phyloP scores from a whole-genome alignment of 495 filamentous ascomycete genomes.

The Aspergillus nanangensis region DNA sequence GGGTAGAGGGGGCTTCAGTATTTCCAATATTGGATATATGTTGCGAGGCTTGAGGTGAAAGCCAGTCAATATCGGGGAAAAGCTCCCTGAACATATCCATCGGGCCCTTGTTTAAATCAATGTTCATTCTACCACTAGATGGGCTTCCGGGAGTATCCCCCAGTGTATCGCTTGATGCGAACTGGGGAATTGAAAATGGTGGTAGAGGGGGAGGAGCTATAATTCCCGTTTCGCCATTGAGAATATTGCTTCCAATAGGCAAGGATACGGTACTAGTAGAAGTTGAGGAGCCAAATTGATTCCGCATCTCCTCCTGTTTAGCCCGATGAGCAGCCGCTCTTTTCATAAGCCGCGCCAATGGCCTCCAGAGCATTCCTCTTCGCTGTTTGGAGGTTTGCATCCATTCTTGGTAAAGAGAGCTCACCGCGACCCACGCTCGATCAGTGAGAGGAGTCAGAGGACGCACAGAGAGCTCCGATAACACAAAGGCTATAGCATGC shows the following conservation, averaged over 20 bases:
- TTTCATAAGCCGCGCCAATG: constrained; percentile 65
- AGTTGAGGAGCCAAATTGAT: constrained; percentile 15
- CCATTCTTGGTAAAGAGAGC: constrained; percentile 52
- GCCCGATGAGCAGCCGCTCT: constrained; percentile 47
- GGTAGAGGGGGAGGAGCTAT: constrained; percentile 8
- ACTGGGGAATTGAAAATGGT: constrained; percentile 5
- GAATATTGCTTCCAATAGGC: too few relatives aligned
- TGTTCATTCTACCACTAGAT: constrained; percentile 10
- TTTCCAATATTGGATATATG: background rate
- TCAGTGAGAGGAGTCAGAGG: constrained; percentile 66
- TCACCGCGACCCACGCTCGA: constrained; percentile 75
- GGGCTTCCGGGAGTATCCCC: background rate
- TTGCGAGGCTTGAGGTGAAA: constrained; percentile 14
- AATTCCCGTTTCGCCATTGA: constrained; percentile 1
- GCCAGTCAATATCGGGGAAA: constrained; percentile 27
- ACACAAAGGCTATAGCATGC: constrained; percentile 70
- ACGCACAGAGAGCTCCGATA: constrained; percentile 73
- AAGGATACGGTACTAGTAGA: constrained; percentile 6
- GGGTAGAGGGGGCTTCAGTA: background rate
- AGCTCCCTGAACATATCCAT: constrained; percentile 23
- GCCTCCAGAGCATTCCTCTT: constrained; percentile 67
- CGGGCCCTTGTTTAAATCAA: constrained; percentile 29
- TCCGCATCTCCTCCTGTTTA: constrained; percentile 25
- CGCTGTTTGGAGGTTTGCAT: constrained; percentile 48
- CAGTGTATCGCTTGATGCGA: constrained; percentile 2